These are phyloP conservation scores for Ramichloridium luteum DNA, from an alignment of 2,329 filamentous ascomycete species.

Conservation along the genomic window DNA sequence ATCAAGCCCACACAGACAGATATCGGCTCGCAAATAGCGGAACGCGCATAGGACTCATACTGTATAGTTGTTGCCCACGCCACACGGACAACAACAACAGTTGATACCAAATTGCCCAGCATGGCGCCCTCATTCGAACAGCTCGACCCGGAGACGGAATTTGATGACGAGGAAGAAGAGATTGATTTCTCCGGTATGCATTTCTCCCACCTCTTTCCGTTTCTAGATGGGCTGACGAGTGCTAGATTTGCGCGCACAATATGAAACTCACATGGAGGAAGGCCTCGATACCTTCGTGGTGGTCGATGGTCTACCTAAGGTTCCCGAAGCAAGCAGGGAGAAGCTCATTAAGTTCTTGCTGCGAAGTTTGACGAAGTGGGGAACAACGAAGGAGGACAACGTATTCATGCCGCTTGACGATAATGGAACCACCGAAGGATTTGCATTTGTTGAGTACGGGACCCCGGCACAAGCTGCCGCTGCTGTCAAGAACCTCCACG, in stretches of 20 bases:
- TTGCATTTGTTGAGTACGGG: conserved; percentile 94
- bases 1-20: conserved; percentile 1
- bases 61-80: neutral
- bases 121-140: conserved; percentile 94
- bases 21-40: too few relatives aligned
- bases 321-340: conserved; percentile 78
- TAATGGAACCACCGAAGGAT: conserved; percentile 67
- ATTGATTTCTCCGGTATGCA: conserved; percentile 67
- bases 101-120: conserved; percentile 28
- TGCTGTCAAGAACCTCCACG: conserved; percentile 79
- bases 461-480: conserved; percentile 79
- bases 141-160: conserved; percentile 65
- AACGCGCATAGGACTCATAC: too few relatives aligned
- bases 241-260: conserved; percentile 76
- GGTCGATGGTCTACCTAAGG: conserved; percentile 81
- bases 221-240: too few relatives aligned
- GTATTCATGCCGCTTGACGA: conserved; percentile 90
- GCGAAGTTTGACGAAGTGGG: conserved; percentile 80
- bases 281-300: conserved; percentile 95
- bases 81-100: neutral
- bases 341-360: conserved; percentile 95
- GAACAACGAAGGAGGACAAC: conserved; percentile 71
- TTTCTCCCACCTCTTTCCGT: too few relatives aligned
- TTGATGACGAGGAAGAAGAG: conserved; percentile 84
- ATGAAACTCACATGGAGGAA: conserved; percentile 89